A percentile compares a stretch with the other conserved stretches of the same genome.
Conservation (phyloP, 192 early-diverging fungal genomes). For the Allomyces arbusculus region DNA sequence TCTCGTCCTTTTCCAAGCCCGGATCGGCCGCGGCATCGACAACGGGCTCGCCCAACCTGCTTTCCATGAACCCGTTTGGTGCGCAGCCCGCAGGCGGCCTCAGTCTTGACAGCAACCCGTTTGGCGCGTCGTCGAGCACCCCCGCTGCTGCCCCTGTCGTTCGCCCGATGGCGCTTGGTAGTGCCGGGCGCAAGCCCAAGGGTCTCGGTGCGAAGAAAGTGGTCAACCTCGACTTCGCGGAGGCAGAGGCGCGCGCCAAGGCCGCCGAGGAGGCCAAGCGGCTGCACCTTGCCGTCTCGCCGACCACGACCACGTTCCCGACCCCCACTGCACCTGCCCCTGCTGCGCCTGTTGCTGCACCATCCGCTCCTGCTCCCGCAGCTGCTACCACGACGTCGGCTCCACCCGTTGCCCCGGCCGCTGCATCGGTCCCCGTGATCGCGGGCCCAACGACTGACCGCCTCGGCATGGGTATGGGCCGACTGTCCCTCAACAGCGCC, state of each 20-base stretch:
- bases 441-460: not conserved
- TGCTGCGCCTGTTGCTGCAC: not conserved
- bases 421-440: not conserved
- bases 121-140: not conserved
- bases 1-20: slow-evolving; percentile 16
- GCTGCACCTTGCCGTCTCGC: not conserved
- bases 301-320: not conserved
- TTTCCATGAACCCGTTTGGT: no score
- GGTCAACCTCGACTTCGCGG: slow-evolving; percentile 63
- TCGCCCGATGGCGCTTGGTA: not conserved
- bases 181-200: slow-evolving; percentile 10
- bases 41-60: no score
- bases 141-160: slow-evolving; percentile 3
- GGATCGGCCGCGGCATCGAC: slow-evolving; percentile 1
- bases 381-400: not conserved
- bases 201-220: slow-evolving; percentile 81
- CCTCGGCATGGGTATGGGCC: not conserved
- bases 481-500: not conserved
- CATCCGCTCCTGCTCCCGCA: no score
- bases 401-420: not conserved
- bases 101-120: slow-evolving; percentile 1
- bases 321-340: not conserved
- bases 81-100: not conserved
- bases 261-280: slow-evolving; percentile 31
- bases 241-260: slow-evolving; percentile 70